Conservation (phyloP, 129 eudicot species). For the Pseudognaphalium luteoalbum region DNA sequence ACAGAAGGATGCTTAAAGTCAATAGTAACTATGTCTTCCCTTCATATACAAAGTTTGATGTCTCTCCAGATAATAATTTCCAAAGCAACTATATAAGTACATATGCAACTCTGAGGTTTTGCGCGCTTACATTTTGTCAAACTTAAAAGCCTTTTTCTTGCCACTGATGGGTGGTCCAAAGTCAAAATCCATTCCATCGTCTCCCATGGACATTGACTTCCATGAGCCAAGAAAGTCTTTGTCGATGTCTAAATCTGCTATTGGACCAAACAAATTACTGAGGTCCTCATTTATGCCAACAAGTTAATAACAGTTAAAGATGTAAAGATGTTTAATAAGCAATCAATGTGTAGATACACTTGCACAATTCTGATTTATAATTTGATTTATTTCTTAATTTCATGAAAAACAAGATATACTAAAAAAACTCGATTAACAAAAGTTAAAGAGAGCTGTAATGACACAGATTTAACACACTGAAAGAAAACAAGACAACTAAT, state of each 20-base stretch:
- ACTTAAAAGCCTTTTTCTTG: constrained; percentile 63
- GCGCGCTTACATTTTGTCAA: constrained; percentile 68
- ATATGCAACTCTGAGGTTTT: constrained; percentile 19
- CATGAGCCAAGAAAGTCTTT: constrained; percentile 76
- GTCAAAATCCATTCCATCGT: constrained; percentile 77
- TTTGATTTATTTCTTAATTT: too few relatives aligned
- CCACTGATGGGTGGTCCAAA: constrained; percentile 59
- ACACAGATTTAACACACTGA: too few relatives aligned
- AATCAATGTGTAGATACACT: constrained; percentile 18
- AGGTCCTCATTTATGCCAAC: constrained; percentile 17
- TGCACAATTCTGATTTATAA: background rate
- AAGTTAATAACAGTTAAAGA: constrained; percentile 16
- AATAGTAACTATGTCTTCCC: too few relatives aligned
- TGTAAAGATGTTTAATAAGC: background rate
- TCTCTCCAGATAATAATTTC: constrained; percentile 8
- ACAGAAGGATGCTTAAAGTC: background rate
- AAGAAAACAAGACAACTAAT: too few relatives aligned
- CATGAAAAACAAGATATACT: too few relatives aligned
- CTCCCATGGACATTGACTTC: constrained; percentile 69
- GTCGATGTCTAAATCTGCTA: constrained; percentile 79
- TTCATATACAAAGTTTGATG: constrained; percentile 7
- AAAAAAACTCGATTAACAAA: too few relatives aligned
- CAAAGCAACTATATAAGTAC: constrained; percentile 4
- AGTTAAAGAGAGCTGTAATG: too few relatives aligned
- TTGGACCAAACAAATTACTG: constrained; percentile 19